Evolutionary conservation across 1,139 yeast species (phyloP), one percentile per base, ranked within the genome.

Genomic region (Saccharomyces hybrid): DNA sequence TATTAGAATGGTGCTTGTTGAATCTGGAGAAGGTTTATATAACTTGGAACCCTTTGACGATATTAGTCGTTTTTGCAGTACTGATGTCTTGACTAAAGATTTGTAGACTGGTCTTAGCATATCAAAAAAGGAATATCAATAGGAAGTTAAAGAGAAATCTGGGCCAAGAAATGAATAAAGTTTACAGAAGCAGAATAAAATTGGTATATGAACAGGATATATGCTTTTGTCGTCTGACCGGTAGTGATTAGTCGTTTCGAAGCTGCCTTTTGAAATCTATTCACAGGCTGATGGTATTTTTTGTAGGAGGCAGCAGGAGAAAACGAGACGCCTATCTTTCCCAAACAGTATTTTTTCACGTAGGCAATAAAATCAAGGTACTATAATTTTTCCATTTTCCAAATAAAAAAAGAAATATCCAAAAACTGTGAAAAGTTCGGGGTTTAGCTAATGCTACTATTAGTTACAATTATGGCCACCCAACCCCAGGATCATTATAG

Each of bases 41-140:
- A 60, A 48, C 38, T 52, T 56, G 7, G 61, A 55, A 7, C 61
- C 56, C 48, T 59, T 58, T 5, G 59, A 54, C 8, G 61, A 58
- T 26, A 55, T 54, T 49, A 14, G 46, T n/a, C 29, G 25, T 28
- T 8, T 28, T 28, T 31, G 41, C 5, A 47, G 25, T 2, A 31
- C 1, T 47, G 41, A 27, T n/a, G 26, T 16, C 7, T 38, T 38
- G n/a, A 9, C 44, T 38, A 38, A 3, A 16, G 25, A 38, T 38
- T 19, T 38, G 25, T 38, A 38, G 44, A 13, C 25, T 38, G 44
- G 44, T 38, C 44, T 38, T 16, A 38, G 25, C 44, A 38, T 38
- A 9, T 38, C 5, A 4, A 6, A 38, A 38, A 3, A 19, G 25
- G 25, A 19, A 38, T 38, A 16, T 38, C 25, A 9, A 4, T 11